These are phyloP conservation scores for Saraca asoca DNA, from an alignment of 331 rosid genomes.

Conservation along the genomic window DNA sequence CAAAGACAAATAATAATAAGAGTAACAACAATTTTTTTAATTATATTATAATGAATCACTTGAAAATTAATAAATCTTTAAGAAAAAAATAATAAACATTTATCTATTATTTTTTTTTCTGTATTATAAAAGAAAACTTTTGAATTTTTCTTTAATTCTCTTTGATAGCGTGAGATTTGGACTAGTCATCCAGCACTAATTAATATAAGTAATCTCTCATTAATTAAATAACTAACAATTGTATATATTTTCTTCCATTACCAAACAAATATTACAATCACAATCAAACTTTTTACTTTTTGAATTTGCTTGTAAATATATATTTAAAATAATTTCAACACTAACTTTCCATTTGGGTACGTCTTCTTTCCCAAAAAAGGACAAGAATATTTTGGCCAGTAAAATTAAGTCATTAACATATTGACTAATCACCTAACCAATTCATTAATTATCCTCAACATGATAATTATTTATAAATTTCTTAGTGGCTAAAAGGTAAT, in stretches of 20 bases:
- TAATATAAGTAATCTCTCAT: not conserved
- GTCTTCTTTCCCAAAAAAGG: slow-evolving; percentile 27
- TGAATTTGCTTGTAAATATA: slow-evolving; percentile 3
- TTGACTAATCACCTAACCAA: slow-evolving; percentile 31
- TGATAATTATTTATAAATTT: not conserved
- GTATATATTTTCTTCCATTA: not conserved
- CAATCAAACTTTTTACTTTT: slow-evolving; percentile 37
- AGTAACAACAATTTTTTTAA: too few species aligned
- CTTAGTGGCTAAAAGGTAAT: slow-evolving; percentile 33
- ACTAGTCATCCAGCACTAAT: slow-evolving; percentile 2
- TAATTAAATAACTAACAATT: not conserved
- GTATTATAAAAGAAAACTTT: too few species aligned
- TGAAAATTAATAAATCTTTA: too few species aligned
- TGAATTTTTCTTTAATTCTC: too few species aligned
- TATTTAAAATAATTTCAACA: slow-evolving; percentile 6
- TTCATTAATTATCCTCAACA: not conserved
- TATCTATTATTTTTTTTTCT: too few species aligned
- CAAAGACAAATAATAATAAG: too few species aligned
- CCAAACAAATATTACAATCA: slow-evolving; percentile 43
- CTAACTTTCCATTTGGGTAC: slow-evolving; percentile 21
- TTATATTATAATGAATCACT: too few species aligned
- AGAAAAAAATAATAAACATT: too few species aligned
- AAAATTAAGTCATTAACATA: slow-evolving; percentile 7
- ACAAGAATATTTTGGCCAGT: slow-evolving; percentile 13
- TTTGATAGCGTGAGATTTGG: not conserved